phyloP scores from a whole-genome alignment of 2,329 filamentous ascomycete species.

The Penicillium olsonii region DNA sequence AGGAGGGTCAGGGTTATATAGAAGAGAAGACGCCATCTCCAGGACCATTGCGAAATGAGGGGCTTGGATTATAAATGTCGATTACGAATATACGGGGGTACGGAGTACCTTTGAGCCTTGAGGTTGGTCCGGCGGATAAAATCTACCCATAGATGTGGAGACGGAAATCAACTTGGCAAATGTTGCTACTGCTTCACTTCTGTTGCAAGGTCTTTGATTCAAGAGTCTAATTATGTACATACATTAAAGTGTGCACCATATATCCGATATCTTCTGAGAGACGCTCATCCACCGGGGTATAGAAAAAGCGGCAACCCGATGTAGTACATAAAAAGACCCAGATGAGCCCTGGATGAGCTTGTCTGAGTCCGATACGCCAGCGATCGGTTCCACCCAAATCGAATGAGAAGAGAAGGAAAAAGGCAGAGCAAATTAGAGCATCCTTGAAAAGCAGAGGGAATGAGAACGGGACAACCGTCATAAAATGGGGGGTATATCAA shows the following conservation, averaged over 20 bases:
- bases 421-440: constrained; percentile 4
- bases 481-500: constrained; percentile 35
- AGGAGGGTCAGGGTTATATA: constrained; percentile 8
- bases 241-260: constrained; percentile 31
- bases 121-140: constrained; percentile 13
- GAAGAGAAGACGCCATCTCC: constrained; percentile 15
- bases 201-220: constrained; percentile 10
- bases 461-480: constrained; percentile 22
- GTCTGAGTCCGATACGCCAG: constrained; percentile 22
- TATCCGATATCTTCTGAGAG: constrained; percentile 18
- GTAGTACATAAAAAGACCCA: constrained; percentile 24
- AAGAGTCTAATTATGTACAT: constrained; percentile 33
- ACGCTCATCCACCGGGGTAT: constrained; percentile 10
- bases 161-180: background rate
- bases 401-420: constrained; percentile 10
- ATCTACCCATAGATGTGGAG: constrained; percentile 15
- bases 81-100: constrained; percentile 13
- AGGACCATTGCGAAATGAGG: constrained; percentile 21
- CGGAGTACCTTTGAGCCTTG: no score
- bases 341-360: constrained; percentile 14
- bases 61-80: constrained; percentile 26
- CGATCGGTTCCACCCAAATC: constrained; percentile 19
- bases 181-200: background rate
- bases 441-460: constrained; percentile 14
- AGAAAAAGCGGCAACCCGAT: constrained; percentile 12